Conservation (phyloP, 495 filamentous ascomycete species). For the Bathelium albidoporum region DNA sequence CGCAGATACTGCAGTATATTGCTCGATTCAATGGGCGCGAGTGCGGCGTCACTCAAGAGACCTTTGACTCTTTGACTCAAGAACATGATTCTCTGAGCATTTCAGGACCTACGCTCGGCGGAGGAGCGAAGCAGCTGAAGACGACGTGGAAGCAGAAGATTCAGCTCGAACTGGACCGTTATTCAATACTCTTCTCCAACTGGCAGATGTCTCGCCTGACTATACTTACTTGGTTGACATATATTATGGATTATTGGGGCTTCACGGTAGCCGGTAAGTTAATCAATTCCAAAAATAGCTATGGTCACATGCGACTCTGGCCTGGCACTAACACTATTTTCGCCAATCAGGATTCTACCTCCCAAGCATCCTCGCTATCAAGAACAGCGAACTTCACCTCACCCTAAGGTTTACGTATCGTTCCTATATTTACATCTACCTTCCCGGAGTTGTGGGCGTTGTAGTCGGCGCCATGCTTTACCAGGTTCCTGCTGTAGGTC, state of each 20-base stretch:
- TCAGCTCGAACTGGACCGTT: slow-evolving; percentile 28
- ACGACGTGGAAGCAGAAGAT: slow-evolving; percentile 23
- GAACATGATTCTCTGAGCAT: slow-evolving; percentile 20
- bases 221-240: slow-evolving; percentile 35
- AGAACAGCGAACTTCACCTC: slow-evolving; percentile 29
- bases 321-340: background rate
- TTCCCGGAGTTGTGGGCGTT: slow-evolving; percentile 36
- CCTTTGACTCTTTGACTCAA: slow-evolving; percentile 27
- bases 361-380: slow-evolving; percentile 32
- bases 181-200: slow-evolving; percentile 31
- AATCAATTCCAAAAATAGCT: background rate
- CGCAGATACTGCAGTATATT: slow-evolving; percentile 33
- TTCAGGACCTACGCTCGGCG: slow-evolving; percentile 16
- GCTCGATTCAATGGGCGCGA: slow-evolving; percentile 33
- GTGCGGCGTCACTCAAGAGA: slow-evolving; percentile 25
- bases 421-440: slow-evolving; percentile 37
- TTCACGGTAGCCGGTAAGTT: slow-evolving; percentile 35
- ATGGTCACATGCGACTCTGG: background rate
- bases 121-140: slow-evolving; percentile 21
- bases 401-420: slow-evolving; percentile 32
- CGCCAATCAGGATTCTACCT: slow-evolving; percentile 30
- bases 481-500: slow-evolving; percentile 31
- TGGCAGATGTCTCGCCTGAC: slow-evolving; percentile 32
- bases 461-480: slow-evolving; percentile 34
- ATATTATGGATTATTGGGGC: slow-evolving; percentile 35